Evolutionary conservation across 352 stramenopile species (phyloP).

Genomic region (Pythium volutum): DNA sequence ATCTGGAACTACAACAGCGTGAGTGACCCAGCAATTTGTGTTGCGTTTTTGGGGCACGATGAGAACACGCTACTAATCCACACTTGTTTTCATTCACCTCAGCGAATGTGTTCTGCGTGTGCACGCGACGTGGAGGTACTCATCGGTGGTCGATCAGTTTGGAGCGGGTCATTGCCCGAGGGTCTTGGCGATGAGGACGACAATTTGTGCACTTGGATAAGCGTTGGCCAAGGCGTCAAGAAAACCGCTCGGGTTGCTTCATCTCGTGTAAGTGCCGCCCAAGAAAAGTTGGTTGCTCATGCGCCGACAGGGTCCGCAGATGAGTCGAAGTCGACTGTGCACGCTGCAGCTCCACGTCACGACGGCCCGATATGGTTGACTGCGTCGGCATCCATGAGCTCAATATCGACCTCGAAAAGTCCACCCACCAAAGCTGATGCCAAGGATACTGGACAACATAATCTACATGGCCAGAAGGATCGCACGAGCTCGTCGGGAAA

Average conservation of each 20-base stretch:
- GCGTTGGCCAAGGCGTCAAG: constrained; percentile 30
- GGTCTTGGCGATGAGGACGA: constrained; percentile 67
- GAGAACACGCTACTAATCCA: too few species aligned
- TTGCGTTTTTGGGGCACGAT: background rate
- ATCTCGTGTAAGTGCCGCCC: background rate
- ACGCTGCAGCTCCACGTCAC: background rate
- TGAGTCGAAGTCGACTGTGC: background rate
- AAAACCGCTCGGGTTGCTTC: constrained; percentile 10
- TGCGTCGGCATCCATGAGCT: constrained; percentile 5
- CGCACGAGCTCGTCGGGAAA: background rate
- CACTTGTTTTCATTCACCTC: background rate
- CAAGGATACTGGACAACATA: constrained; percentile 9
- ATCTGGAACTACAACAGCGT: constrained; percentile 85
- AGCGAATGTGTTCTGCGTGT: constrained; percentile 44
- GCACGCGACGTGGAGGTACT: constrained; percentile 66
- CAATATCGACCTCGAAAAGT: background rate
- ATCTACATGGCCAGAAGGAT: background rate
- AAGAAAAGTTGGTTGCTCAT: background rate
- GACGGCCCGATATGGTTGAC: constrained; percentile 24
- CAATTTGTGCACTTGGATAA: constrained; percentile 68
- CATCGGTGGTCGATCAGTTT: constrained; percentile 55
- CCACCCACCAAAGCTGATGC: constrained; percentile 3
- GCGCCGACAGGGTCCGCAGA: background rate
- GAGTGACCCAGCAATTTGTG: constrained; percentile 8
- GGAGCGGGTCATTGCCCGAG: constrained; percentile 73